These are phyloP conservation scores for Fagopyrum tataricum DNA, from an alignment of 148 eudicot species.

Conservation along the genomic window DNA sequence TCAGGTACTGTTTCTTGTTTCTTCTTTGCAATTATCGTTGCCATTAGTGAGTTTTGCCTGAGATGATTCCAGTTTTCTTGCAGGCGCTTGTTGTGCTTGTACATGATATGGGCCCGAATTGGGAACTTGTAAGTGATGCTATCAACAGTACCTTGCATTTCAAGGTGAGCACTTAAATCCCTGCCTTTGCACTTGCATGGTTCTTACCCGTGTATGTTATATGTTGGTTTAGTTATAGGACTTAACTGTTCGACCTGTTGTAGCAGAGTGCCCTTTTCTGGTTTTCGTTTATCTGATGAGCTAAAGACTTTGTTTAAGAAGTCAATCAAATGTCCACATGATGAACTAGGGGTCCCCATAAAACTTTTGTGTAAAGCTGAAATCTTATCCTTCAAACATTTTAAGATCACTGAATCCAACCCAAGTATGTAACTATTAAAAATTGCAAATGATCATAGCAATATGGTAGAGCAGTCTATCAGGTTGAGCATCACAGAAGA, in stretches of 20 bases:
- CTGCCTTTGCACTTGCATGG: neutral
- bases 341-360: neutral
- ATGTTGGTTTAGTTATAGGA: neutral
- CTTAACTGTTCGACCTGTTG: neutral
- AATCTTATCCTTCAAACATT: neutral
- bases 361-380: neutral
- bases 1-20: slow-evolving; percentile 43
- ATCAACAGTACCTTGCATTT: slow-evolving; percentile 76
- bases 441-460: neutral
- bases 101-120: slow-evolving; percentile 97
- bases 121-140: slow-evolving; percentile 97
- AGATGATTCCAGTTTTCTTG: slow-evolving; percentile 21
- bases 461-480: too few relatives aligned
- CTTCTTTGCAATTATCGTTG: slow-evolving; percentile 18
- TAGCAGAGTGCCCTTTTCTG: neutral
- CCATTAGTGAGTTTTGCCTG: neutral
- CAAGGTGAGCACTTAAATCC: slow-evolving; percentile 40
- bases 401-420: neutral
- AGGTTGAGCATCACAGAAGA: too few relatives aligned
- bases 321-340: neutral
- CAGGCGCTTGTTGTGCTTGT: slow-evolving; percentile 98
- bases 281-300: slow-evolving; percentile 6
- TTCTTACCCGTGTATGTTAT: neutral
- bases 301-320: neutral
- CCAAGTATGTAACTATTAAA: neutral